Conservation (phyloP, 805 yeast species). For the Ogataea nitratoaversa region DNA sequence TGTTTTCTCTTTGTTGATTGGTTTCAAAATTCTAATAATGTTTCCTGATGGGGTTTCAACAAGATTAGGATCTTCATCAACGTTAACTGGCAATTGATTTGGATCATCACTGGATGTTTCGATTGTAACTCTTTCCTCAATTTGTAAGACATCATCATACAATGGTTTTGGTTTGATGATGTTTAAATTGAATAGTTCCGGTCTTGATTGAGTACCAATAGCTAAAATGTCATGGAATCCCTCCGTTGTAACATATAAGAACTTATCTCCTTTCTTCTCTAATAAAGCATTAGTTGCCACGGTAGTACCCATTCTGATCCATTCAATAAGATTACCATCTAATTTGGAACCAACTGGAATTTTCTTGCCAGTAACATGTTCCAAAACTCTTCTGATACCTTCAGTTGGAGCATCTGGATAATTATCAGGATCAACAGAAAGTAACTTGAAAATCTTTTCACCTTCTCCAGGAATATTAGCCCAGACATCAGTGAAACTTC, state of each 20-base stretch:
- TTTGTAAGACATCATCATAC: constrained; percentile 72
- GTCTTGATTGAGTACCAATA: constrained; percentile 91
- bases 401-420: constrained; percentile 90
- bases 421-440: constrained; percentile 86
- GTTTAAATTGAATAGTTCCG: constrained; percentile 79
- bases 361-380: constrained; percentile 44
- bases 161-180: constrained; percentile 68
- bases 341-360: constrained; percentile 61
- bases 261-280: constrained; percentile 87
- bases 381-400: constrained; percentile 79
- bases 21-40: constrained; percentile 51
- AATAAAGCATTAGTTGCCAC: constrained; percentile 93
- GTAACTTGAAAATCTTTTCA: constrained; percentile 65
- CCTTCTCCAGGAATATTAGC: constrained; percentile 46
- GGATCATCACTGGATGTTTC: constrained; percentile 81
- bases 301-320: constrained; percentile 88
- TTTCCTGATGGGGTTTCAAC: constrained; percentile 66
- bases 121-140: constrained; percentile 86
- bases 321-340: constrained; percentile 58
- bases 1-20: constrained; percentile 35
- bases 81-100: constrained; percentile 21
- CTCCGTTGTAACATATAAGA: constrained; percentile 80
- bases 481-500: constrained; percentile 83
- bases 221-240: constrained; percentile 80
- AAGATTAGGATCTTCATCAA: constrained; percentile 33